These are phyloP conservation scores for Moniliella sp. DNA, from an alignment of 1,284 basidiomycete genomes.

Conservation along the genomic window DNA sequence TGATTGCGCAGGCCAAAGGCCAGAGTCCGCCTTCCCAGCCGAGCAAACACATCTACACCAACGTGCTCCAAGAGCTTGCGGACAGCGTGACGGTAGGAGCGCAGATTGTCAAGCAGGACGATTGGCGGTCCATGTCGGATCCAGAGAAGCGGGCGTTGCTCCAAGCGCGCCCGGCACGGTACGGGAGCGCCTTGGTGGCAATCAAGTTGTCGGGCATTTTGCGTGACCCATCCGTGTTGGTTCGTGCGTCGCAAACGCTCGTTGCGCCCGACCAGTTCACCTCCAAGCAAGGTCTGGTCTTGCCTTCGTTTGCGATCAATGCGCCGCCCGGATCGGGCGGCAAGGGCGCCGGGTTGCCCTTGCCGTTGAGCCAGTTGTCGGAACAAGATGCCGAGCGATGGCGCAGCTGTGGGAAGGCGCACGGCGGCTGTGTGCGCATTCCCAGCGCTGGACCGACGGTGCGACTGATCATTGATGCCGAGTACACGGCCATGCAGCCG, in stretches of 20 bases:
- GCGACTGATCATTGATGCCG: slow-evolving; percentile 19
- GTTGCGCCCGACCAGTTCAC: slow-evolving; percentile 19
- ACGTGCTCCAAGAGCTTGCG: slow-evolving; percentile 11
- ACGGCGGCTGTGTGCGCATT: too few relatives aligned
- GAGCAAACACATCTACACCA: too few relatives aligned
- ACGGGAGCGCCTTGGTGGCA: too few relatives aligned
- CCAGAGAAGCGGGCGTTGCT: too few relatives aligned
- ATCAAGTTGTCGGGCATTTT: slow-evolving; percentile 24
- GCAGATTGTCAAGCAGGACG: too few relatives aligned
- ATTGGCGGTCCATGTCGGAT: too few relatives aligned
- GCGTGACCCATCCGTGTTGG: slow-evolving; percentile 13
- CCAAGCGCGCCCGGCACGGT: neutral
- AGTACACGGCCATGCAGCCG: slow-evolving; percentile 22
- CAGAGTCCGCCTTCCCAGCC: too few relatives aligned
- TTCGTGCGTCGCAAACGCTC: slow-evolving; percentile 15
- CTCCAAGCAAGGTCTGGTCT: slow-evolving; percentile 8
- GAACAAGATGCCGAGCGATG: slow-evolving; percentile 18
- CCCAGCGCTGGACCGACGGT: too few relatives aligned
- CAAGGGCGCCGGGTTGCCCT: too few relatives aligned
- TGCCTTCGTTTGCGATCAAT: too few relatives aligned
- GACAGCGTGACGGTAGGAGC: slow-evolving; percentile 13
- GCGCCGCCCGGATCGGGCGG: too few relatives aligned
- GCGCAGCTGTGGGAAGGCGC: slow-evolving; percentile 10
- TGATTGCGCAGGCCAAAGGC: too few relatives aligned
- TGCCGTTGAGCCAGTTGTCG: slow-evolving; percentile 12